Conservation (phyloP, 805 yeast species). For the Monosporozyma servazzii region DNA sequence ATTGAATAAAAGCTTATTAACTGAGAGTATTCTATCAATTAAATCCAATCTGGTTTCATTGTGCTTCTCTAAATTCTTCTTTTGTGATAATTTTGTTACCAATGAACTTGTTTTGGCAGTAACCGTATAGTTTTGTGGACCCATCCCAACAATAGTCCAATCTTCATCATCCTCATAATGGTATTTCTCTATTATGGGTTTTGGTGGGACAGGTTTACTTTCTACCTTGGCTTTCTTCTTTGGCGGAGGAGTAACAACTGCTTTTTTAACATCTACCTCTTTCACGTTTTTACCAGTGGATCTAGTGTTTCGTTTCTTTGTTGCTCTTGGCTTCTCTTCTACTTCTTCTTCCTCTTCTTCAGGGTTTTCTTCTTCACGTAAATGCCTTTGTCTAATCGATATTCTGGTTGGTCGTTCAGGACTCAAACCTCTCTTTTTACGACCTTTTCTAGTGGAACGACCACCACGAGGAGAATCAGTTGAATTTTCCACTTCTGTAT, state of each 20-base stretch:
- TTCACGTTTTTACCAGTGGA: slow-evolving; percentile 2
- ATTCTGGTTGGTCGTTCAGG: slow-evolving; percentile 8
- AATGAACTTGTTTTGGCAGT: slow-evolving; percentile 13
- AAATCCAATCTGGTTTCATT: slow-evolving; percentile 21
- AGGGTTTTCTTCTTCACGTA: background rate
- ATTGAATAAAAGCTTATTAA: slow-evolving; percentile 18
- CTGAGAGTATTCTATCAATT: slow-evolving; percentile 17
- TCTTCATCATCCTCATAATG: slow-evolving; percentile 28
- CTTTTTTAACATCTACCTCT: slow-evolving; percentile 6
- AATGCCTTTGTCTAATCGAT: slow-evolving; percentile 12
- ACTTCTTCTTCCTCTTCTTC: slow-evolving; percentile 1
- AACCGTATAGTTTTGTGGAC: slow-evolving; percentile 25
- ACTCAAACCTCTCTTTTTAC: slow-evolving; percentile 10
- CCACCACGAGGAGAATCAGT: slow-evolving; percentile 7
- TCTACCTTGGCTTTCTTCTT: slow-evolving; percentile 7
- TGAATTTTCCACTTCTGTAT: slow-evolving; percentile 26
- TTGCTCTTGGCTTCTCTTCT: slow-evolving; percentile 1
- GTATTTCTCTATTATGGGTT: slow-evolving; percentile 12
- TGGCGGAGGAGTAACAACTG: background rate
- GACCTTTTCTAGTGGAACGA: slow-evolving; percentile 10
- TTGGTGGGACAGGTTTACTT: slow-evolving; percentile 5
- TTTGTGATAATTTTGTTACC: slow-evolving; percentile 22
- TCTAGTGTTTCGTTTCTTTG: slow-evolving; percentile 10
- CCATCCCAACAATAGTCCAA: slow-evolving; percentile 27
- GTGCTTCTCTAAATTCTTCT: slow-evolving; percentile 24